phyloP scores from a whole-genome alignment of 2,329 filamentous ascomycete species.

The Penicillium sp. region DNA sequence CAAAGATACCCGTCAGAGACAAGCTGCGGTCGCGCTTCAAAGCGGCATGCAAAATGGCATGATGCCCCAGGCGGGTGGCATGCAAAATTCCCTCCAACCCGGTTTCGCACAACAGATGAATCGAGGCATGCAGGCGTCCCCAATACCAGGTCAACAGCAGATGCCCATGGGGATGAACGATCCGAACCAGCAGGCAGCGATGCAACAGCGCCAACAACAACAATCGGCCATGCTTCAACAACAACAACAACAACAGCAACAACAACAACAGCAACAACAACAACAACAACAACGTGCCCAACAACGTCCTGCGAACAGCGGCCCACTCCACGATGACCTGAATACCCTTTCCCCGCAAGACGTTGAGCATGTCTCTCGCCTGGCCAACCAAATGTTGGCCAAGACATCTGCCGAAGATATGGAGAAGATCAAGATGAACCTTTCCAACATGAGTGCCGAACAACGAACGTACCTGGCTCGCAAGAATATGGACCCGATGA shows the following conservation, averaged over 20 bases:
- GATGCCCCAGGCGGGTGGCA: constrained; percentile 20
- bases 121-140: constrained; percentile 53
- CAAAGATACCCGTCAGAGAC: constrained; percentile 46
- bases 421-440: constrained; percentile 49
- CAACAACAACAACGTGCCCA: constrained; percentile 32
- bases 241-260: constrained; percentile 22
- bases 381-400: constrained; percentile 50
- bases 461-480: constrained; percentile 48
- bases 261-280: background rate
- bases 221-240: constrained; percentile 27
- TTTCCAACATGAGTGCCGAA: constrained; percentile 49
- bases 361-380: constrained; percentile 44
- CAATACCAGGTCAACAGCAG: constrained; percentile 44
- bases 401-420: constrained; percentile 47
- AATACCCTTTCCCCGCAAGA: constrained; percentile 42
- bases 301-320: constrained; percentile 29
- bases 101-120: constrained; percentile 53
- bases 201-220: constrained; percentile 37
- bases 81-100: constrained; percentile 36
- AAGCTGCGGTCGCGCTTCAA: constrained; percentile 41
- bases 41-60: constrained; percentile 28
- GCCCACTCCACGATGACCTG: constrained; percentile 36
- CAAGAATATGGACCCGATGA: constrained; percentile 52
- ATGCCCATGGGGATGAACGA: constrained; percentile 39
- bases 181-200: constrained; percentile 32